Evolutionary conservation across 2,329 filamentous ascomycete genomes (phyloP), one percentile per base, ranked within the genome.

Genomic region (Arthrobotrys entomopaga): DNA sequence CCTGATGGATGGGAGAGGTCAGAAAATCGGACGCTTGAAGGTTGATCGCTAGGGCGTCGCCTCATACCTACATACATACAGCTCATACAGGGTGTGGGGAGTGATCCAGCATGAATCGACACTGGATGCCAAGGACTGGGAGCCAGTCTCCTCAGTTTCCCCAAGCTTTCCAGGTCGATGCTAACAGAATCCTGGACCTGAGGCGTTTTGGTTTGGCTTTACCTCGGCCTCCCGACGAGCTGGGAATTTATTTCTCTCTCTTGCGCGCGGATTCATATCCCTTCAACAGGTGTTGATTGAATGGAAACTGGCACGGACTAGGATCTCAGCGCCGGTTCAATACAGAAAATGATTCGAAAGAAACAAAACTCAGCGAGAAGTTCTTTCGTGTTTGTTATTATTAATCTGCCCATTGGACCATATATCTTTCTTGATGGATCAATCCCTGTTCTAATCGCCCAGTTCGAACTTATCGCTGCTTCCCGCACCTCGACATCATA

Each of bases 401-500:
- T 65, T 63, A 66, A 73, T 73, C 61, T 49, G 24, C 7, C 69
- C 52, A 56, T 50, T 42, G 43, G 42, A 29, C 26, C 40, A 43
- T 42, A 48, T 59, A 42, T 19, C 64, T 59, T n/a, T 54, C 50
- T 50, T 19, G 22, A 16, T 40, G 49, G 38, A 38, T 42, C 10
- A 34, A 56, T 20, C 69, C 69, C 53, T 65, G 69, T 56, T 56
- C 54, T 34, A 56, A 65, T 73, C 61, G 56, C 53, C 67, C 67
- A 58, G 42, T 46, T 16, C 53, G 29, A 40, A 48, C 60, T 59
- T 34, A 72, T 60, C 54, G 48, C 46, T 42, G 49, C 60, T 52
- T 65, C 61, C 69, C 61, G 61, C 69, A 56, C 46, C 16, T 73
- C 61, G 67, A 65, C 60, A 65, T 64, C 67, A 60, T 59, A n/a